Conservation (phyloP, 176 grass and related monocot species). For the Avena eriantha region DNA sequence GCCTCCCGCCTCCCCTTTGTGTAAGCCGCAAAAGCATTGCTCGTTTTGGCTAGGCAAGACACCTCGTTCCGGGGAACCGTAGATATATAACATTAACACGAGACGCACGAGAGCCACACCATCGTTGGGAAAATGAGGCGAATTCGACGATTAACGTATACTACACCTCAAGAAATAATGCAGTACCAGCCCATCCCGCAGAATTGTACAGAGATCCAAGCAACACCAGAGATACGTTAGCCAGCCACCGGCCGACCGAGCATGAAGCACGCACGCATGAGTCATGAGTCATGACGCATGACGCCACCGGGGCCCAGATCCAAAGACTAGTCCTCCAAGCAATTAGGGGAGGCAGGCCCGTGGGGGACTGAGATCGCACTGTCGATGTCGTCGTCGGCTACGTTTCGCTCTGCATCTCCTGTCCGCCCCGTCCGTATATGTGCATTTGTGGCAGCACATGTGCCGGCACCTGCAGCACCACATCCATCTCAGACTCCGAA, state of each 20-base stretch:
- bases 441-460: conserved; percentile 36
- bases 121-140: too few species aligned
- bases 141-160: too few species aligned
- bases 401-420: background rate
- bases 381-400: conserved; percentile 30
- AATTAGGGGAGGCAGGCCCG: background rate
- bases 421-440: conserved; percentile 39
- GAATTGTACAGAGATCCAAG: too few species aligned
- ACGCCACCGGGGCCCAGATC: background rate
- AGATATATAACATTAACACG: too few species aligned
- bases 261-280: background rate
- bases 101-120: too few species aligned
- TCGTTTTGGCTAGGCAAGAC: too few species aligned
- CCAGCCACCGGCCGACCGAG: background rate
- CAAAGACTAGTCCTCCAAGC: background rate
- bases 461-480: background rate
- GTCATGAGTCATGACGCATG: too few species aligned
- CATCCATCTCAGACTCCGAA: background rate
- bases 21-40: background rate
- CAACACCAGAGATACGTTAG: too few species aligned
- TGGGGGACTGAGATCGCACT: conserved; percentile 20
- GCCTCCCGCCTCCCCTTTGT: background rate
- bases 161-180: too few species aligned
- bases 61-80: too few species aligned
- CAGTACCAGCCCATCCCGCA: too few species aligned